Conservation (phyloP, 495 filamentous ascomycete species). For the Aspergillus asperescens region DNA sequence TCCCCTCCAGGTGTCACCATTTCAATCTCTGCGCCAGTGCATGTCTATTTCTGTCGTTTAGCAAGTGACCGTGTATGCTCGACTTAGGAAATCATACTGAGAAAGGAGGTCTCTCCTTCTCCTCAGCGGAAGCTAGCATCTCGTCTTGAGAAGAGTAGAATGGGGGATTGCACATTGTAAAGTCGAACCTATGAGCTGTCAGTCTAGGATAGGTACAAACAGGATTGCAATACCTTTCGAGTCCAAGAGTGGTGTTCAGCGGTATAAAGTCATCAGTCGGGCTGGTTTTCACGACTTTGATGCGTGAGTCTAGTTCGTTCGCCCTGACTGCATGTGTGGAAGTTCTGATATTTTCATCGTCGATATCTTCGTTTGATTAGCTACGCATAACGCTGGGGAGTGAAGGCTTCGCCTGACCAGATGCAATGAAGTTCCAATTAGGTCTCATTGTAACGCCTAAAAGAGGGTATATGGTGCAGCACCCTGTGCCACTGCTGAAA, state of each 20-base stretch:
- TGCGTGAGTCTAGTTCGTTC: constrained; percentile 61
- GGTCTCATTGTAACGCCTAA: constrained; percentile 65
- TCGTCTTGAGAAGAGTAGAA: constrained; percentile 77
- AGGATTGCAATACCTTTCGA: constrained; percentile 40
- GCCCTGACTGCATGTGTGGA: constrained; percentile 56
- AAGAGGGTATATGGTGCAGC: constrained; percentile 86
- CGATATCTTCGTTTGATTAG: constrained; percentile 57
- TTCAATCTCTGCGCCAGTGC: constrained; percentile 76
- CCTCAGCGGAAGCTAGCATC: constrained; percentile 55
- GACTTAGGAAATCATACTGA: constrained; percentile 40
- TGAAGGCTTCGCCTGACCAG: constrained; percentile 42
- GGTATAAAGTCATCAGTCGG: constrained; percentile 56
- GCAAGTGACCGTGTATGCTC: neutral
- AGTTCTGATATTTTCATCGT: constrained; percentile 60
- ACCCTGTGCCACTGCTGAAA: constrained; percentile 65
- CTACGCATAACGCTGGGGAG: constrained; percentile 5
- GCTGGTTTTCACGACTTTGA: constrained; percentile 55
- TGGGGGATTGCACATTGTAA: constrained; percentile 91
- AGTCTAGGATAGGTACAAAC: neutral
- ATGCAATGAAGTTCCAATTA: constrained; percentile 67
- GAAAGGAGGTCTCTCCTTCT: constrained; percentile 63
- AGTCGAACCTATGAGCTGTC: constrained; percentile 57
- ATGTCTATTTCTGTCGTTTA: constrained; percentile 42
- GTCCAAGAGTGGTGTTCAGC: constrained; percentile 31
- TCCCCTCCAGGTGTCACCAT: constrained; percentile 89